A percentile compares a stretch with the other conserved stretches of the same genome.
phyloP scores from a whole-genome alignment of 2,329 filamentous ascomycete genomes.

The Sporothrix brasiliensis region DNA sequence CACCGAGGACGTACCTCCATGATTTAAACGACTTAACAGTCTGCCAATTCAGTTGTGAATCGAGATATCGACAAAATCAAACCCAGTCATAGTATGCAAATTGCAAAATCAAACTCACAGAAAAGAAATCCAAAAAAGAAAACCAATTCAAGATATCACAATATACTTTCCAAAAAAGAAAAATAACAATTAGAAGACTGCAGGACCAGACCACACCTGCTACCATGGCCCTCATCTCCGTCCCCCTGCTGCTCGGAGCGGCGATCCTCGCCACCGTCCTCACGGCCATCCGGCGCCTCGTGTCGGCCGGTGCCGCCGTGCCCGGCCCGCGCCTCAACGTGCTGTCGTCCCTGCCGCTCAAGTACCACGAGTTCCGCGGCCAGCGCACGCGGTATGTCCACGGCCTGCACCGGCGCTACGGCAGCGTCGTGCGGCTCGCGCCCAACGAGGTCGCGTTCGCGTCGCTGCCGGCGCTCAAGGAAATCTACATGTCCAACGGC shows the following conservation, averaged over 20 bases:
- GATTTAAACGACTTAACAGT: conserved; percentile 9
- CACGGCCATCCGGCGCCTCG: conserved; percentile 30
- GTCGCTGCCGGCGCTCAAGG: conserved; percentile 58
- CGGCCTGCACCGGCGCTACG: conserved; percentile 57
- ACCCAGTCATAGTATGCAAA: too few relatives aligned
- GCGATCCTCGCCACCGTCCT: conserved; percentile 27
- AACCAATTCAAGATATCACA: neutral
- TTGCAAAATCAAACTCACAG: neutral
- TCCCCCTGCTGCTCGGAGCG: conserved; percentile 18
- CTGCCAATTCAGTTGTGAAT: too few relatives aligned
- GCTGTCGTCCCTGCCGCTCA: conserved; percentile 56
- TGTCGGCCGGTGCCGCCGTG: conserved; percentile 47
- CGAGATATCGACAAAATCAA: neutral
- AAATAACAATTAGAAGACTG: too few relatives aligned
- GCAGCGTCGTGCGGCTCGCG: conserved; percentile 59
- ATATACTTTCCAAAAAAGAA: neutral
- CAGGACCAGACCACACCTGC: too few relatives aligned
- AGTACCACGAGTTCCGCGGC: conserved; percentile 60
- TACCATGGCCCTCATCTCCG: conserved; percentile 17
- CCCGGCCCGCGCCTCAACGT: conserved; percentile 55
- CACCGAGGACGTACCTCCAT: neutral
- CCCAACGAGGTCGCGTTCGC: conserved; percentile 64
- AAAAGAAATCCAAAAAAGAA: neutral
- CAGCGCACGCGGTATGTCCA: conserved; percentile 59
- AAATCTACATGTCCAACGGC: conserved; percentile 64